phyloP scores from a whole-genome alignment of 441 rosid genomes.

The Hura crepitans region DNA sequence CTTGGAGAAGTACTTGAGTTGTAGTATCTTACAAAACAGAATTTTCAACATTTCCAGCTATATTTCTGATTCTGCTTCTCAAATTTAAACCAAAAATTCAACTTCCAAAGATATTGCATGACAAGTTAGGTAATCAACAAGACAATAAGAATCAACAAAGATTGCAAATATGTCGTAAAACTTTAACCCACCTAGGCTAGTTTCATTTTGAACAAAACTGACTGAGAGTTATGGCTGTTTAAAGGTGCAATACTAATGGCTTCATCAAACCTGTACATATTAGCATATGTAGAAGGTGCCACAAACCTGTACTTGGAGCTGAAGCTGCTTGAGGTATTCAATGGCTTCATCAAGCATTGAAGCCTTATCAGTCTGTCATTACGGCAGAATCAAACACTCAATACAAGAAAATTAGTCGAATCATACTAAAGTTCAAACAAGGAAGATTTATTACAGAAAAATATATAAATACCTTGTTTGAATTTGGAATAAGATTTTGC shows the following conservation, averaged over 20 bases:
- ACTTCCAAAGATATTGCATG: background rate
- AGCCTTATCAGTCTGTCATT: conserved; percentile 64
- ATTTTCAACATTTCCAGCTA: background rate
- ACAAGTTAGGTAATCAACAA: no score
- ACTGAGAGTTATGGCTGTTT: background rate
- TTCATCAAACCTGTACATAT: no score
- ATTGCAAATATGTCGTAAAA: no score
- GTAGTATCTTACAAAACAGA: no score
- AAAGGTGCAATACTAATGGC: background rate
- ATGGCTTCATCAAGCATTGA: conserved; percentile 79
- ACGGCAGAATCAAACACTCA: conserved; percentile 4
- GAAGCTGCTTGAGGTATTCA: conserved; percentile 72
- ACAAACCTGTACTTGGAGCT: conserved; percentile 71
- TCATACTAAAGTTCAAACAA: background rate
- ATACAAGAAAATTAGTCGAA: conserved; percentile 3
- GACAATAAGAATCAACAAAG: background rate
- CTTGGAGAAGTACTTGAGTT: no score
- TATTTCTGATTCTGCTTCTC: background rate
- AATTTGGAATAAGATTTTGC: conserved; percentile 79
- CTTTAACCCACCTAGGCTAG: no score
- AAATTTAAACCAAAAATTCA: background rate
- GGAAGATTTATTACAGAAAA: background rate
- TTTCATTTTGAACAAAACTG: no score
- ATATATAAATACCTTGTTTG: conserved; percentile 58
- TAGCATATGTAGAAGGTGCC: background rate